Conservation (phyloP, 2,329 filamentous ascomycete genomes). For the Dactylellina sp. region DNA sequence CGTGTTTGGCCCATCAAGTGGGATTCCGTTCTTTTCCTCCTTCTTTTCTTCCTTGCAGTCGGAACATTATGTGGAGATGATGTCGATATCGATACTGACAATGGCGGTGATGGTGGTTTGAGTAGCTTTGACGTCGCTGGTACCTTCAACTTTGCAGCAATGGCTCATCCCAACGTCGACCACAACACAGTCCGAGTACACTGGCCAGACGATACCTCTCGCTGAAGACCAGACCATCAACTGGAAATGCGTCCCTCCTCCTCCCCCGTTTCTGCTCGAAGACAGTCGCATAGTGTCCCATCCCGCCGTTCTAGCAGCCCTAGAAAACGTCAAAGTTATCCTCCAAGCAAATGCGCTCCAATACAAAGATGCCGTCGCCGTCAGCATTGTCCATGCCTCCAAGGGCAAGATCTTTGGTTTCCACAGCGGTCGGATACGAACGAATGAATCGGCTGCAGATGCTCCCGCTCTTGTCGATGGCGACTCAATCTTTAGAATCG, state of each 20-base stretch:
- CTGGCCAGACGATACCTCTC: slow-evolving; percentile 18
- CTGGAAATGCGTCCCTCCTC: slow-evolving; percentile 46
- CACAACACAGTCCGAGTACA: slow-evolving; percentile 22
- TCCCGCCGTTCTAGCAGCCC: slow-evolving; percentile 23
- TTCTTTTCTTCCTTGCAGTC: too few species aligned
- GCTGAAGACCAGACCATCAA: not conserved
- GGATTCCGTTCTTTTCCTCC: not conserved
- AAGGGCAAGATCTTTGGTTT: slow-evolving; percentile 51
- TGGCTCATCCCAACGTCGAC: not conserved
- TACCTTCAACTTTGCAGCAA: not conserved
- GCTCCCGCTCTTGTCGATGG: slow-evolving; percentile 26
- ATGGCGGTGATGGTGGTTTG: not conserved
- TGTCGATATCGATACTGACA: not conserved
- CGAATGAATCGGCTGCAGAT: slow-evolving; percentile 24
- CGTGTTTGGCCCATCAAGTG: slow-evolving; percentile 1
- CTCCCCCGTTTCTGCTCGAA: slow-evolving; percentile 36
- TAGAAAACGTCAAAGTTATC: slow-evolving; percentile 13
- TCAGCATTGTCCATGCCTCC: slow-evolving; percentile 49
- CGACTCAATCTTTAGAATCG: slow-evolving; percentile 41
- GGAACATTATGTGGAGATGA: not conserved
- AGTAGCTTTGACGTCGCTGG: not conserved
- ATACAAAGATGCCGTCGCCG: slow-evolving; percentile 41
- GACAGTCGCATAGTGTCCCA: slow-evolving; percentile 24
- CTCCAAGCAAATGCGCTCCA: slow-evolving; percentile 9
- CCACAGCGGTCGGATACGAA: slow-evolving; percentile 33